Evolutionary conservation across 2,329 filamentous ascomycete species (phyloP).

Genomic region (Diaporthe sp.): DNA sequence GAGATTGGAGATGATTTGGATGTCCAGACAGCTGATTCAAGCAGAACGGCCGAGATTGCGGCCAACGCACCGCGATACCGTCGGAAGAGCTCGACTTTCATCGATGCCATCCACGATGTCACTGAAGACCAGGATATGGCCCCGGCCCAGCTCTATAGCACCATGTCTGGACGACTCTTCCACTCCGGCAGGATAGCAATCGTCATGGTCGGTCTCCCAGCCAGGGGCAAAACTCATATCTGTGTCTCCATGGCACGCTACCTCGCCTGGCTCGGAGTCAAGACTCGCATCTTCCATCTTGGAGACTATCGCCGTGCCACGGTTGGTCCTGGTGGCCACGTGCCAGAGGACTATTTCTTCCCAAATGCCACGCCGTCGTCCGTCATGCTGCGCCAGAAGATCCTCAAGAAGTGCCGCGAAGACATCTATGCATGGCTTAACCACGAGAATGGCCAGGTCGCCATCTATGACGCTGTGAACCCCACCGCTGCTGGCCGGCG

Average conservation of each 20-base stretch:
- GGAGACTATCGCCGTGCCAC: conserved; percentile 96
- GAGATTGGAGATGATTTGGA: conserved; percentile 43
- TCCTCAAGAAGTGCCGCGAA: conserved; percentile 95
- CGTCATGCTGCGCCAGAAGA: conserved; percentile 95
- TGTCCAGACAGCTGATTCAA: conserved; percentile 48
- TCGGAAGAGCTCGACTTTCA: conserved; percentile 94
- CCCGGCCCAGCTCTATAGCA: conserved; percentile 97
- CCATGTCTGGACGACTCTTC: conserved; percentile 96
- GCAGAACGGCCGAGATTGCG: conserved; percentile 90
- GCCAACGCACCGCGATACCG: conserved; percentile 91
- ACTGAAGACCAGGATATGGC: conserved; percentile 86
- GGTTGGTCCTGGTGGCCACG: conserved; percentile 83
- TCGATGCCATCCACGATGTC: conserved; percentile 96
- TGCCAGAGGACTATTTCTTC: conserved; percentile 98
- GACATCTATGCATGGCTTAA: conserved; percentile 98
- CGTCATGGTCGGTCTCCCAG: conserved; percentile 94
- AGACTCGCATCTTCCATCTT: conserved; percentile 97
- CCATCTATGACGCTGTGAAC: conserved; percentile 98
- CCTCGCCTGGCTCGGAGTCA: conserved; percentile 96
- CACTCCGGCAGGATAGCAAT: conserved; percentile 98
- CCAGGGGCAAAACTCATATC: conserved; percentile 96
- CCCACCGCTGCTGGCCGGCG: conserved; percentile 85
- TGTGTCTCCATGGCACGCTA: conserved; percentile 96
- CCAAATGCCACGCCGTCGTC: conserved; percentile 93
- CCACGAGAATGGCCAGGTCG: conserved; percentile 97